Evolutionary conservation across 306 rosid species (phyloP), one percentile per base, ranked within the genome.

Genomic region (Acacia acuminata): DNA sequence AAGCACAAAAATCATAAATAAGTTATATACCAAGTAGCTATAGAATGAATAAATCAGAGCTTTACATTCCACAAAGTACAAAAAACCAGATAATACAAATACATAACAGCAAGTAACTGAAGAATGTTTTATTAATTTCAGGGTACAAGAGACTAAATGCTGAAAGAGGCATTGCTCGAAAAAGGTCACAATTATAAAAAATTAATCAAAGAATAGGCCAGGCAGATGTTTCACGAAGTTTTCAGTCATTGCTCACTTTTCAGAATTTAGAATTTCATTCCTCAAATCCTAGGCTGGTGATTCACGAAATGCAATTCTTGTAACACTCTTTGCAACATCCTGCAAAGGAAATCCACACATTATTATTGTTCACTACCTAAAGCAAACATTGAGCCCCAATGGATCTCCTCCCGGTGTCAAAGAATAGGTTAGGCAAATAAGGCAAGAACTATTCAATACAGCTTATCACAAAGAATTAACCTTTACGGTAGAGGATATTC

Each of bases 251-350:
- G 27, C 98, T 94, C 87, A 96, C 99, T 94, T 94, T 87, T 92
- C 92, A 30, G 97, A 94, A 88, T 96, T 94, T 43, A 94, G 87
- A 88, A 96, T 93, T 89, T 96, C 99, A 71, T 93, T 96, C 87
- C 96, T 90, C 87, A 96, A 88, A 90, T 94, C 99, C 85, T 87
- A 94, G 77, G 97, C 97, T 50, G 96, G 91, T 43, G 97, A 86
- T 83, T 94, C 97, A 82, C 97, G 88, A 48, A 96, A 89, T 19
- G 97, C 97, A 82, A 93, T 45, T 87, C 85, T 96, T 56, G 99
- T 96, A 45, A 96, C 97, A 77, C 99, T 91, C 89, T 92, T 93
- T 3, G 88, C 94, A 71, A 92, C 83, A 82, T 96, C 99, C 99
- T 96, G 87, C 84, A 84, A 72, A 72, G 70, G 14, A 73, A 71